Conservation (phyloP, 2,329 filamentous ascomycete species). For the Pseudopithomyces chartarum region DNA sequence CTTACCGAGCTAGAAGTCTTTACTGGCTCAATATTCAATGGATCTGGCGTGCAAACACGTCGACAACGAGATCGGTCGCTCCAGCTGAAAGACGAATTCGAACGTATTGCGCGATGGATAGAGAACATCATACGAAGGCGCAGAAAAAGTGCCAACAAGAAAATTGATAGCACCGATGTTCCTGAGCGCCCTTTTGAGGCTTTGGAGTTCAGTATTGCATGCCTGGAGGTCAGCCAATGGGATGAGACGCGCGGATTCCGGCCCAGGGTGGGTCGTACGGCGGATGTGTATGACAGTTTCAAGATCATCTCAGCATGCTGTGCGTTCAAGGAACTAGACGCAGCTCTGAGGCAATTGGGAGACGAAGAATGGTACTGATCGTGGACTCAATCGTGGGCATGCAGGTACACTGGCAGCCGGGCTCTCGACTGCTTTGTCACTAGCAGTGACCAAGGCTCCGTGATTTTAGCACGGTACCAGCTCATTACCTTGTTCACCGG, state of each 20-base stretch:
- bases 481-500: too few species aligned
- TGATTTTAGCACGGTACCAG: too few species aligned
- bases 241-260: background rate
- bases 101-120: background rate
- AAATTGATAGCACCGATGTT: background rate
- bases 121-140: background rate
- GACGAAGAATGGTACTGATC: background rate
- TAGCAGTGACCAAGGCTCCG: too few species aligned
- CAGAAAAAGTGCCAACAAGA: background rate
- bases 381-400: too few species aligned
- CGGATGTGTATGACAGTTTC: background rate
- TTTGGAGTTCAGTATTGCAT: background rate
- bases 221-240: background rate
- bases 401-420: too few species aligned
- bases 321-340: background rate
- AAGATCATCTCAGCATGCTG: slow-evolving; percentile 3
- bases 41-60: background rate
- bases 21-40: slow-evolving; percentile 1
- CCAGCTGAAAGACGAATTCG: slow-evolving; percentile 2
- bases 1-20: slow-evolving; percentile 1
- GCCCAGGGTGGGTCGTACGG: background rate
- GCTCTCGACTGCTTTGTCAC: too few species aligned
- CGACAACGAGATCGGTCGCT: slow-evolving; percentile 2
- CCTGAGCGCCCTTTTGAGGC: background rate
- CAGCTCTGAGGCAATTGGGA: background rate